Conservation (phyloP, 2,329 filamentous ascomycete genomes). For the Colletotrichum incanum region DNA sequence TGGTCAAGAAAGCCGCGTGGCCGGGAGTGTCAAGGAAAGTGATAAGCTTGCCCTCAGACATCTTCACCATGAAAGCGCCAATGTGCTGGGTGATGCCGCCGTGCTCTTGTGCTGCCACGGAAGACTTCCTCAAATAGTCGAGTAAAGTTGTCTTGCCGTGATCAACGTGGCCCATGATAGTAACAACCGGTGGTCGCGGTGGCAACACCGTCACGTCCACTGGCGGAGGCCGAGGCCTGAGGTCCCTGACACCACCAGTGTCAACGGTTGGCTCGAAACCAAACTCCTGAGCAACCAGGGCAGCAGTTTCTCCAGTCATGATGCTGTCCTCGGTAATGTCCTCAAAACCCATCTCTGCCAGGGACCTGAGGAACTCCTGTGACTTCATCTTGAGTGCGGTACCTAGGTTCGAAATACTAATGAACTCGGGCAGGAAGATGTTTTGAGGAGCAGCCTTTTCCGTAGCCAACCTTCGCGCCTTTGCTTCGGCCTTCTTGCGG, state of each 20-base stretch:
- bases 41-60: slow-evolving; percentile 89
- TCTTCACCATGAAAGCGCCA: slow-evolving; percentile 92
- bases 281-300: slow-evolving; percentile 91
- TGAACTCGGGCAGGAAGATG: slow-evolving; percentile 90
- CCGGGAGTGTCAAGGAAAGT: slow-evolving; percentile 98
- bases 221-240: slow-evolving; percentile 78
- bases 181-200: slow-evolving; percentile 89
- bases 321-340: slow-evolving; percentile 87
- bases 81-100: slow-evolving; percentile 99
- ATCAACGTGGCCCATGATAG: slow-evolving; percentile 99
- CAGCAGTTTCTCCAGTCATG: slow-evolving; percentile 91
- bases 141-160: slow-evolving; percentile 98
- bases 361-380: slow-evolving; percentile 79
- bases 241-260: slow-evolving; percentile 75
- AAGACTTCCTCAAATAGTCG: slow-evolving; percentile 93
- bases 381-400: slow-evolving; percentile 80
- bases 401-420: slow-evolving; percentile 88
- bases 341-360: slow-evolving; percentile 92
- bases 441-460: slow-evolving; percentile 61
- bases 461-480: slow-evolving; percentile 58
- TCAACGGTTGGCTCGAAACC: slow-evolving; percentile 90
- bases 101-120: slow-evolving; percentile 90
- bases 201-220: slow-evolving; percentile 80
- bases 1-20: slow-evolving; percentile 94
- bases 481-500: slow-evolving; percentile 60